These are phyloP conservation scores for Xylariaceae sp. DNA, from an alignment of 2,329 filamentous ascomycete genomes.

Conservation along the genomic window DNA sequence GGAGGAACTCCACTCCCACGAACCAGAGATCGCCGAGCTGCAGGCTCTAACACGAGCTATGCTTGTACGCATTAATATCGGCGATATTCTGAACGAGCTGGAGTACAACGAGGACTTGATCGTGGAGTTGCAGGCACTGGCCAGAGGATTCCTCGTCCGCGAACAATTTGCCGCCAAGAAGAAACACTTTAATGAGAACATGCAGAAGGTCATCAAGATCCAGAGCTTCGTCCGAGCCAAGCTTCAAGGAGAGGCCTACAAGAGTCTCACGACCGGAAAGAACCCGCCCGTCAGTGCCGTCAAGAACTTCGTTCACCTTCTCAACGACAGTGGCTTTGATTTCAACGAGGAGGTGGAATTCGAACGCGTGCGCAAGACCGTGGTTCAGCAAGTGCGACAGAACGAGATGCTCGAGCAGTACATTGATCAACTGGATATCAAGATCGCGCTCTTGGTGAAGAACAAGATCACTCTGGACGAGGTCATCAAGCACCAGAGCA, in stretches of 20 bases:
- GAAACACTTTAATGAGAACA: constrained; percentile 87
- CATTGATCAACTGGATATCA: constrained; percentile 97
- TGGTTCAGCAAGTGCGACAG: constrained; percentile 93
- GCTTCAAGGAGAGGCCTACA: constrained; percentile 96
- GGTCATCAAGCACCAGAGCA: constrained; percentile 93
- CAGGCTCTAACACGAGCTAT: constrained; percentile 76
- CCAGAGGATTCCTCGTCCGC: constrained; percentile 69
- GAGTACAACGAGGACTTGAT: constrained; percentile 79
- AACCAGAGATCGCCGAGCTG: constrained; percentile 60
- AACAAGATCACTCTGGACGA: constrained; percentile 99
- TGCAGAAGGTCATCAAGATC: constrained; percentile 98
- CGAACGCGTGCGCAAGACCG: constrained; percentile 87
- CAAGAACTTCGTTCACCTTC: constrained; percentile 94
- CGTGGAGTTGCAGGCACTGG: constrained; percentile 66
- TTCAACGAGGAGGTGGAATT: constrained; percentile 99
- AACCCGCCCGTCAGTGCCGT: constrained; percentile 95
- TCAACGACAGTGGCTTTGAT: constrained; percentile 98
- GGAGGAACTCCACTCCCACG: constrained; percentile 63
- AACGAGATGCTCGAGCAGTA: constrained; percentile 98
- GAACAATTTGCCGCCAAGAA: constrained; percentile 76
- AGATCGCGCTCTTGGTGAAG: constrained; percentile 95
- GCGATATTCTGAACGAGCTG: constrained; percentile 67
- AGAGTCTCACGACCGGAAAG: constrained; percentile 90
- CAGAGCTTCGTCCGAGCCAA: constrained; percentile 94
- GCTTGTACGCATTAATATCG: constrained; percentile 68